Evolutionary conservation across 2,329 filamentous ascomycete genomes (phyloP).

Genomic region (Aureobasidium zeae): DNA sequence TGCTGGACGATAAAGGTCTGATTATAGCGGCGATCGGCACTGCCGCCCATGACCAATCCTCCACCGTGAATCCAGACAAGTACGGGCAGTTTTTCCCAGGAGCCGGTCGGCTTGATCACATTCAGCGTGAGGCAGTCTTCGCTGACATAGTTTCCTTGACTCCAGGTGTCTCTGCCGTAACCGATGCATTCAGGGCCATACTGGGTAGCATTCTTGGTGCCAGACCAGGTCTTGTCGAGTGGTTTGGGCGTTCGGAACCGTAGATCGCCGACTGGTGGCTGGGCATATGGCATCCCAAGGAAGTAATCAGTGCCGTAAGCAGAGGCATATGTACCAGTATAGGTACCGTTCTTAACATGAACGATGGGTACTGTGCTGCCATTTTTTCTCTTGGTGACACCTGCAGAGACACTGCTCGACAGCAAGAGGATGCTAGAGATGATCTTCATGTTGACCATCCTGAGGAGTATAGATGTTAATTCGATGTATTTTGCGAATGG

Average conservation of each 20-base stretch:
- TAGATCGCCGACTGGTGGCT: slow-evolving; percentile 44
- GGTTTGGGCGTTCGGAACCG: slow-evolving; percentile 45
- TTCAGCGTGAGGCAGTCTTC: slow-evolving; percentile 24
- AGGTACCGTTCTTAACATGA: slow-evolving; percentile 40
- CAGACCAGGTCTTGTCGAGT: slow-evolving; percentile 40
- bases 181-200: slow-evolving; percentile 43
- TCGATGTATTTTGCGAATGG: too few species aligned
- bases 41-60: slow-evolving; percentile 21
- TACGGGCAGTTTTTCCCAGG: slow-evolving; percentile 18
- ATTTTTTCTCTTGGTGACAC: not conserved
- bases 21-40: slow-evolving; percentile 23
- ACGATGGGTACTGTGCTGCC: slow-evolving; percentile 23
- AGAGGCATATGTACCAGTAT: slow-evolving; percentile 34
- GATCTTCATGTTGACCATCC: slow-evolving; percentile 1
- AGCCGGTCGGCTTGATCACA: slow-evolving; percentile 19
- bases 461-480: too few species aligned
- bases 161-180: slow-evolving; percentile 34
- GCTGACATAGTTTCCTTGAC: slow-evolving; percentile 22
- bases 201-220: slow-evolving; percentile 33
- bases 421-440: slow-evolving; percentile 1
- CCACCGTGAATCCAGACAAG: slow-evolving; percentile 24
- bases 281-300: slow-evolving; percentile 49
- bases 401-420: not conserved
- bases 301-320: slow-evolving; percentile 44
- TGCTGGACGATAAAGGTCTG: slow-evolving; percentile 25